Base-by-base conservation (phyloP, 257 asterid genomes). In the Ballota nigra region DNA sequence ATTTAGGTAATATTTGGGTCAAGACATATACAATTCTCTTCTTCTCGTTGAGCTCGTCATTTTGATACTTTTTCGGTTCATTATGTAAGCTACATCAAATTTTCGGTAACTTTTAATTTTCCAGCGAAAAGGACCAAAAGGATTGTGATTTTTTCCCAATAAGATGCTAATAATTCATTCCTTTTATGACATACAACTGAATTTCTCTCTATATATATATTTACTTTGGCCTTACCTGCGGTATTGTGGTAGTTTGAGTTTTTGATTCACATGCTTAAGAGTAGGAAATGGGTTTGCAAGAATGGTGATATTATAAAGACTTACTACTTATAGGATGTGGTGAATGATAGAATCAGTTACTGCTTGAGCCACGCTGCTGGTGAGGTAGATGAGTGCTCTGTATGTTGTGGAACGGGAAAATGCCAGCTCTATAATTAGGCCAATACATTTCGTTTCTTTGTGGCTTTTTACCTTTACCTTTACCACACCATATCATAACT, bases 321-420 rank as follows among this genome's bases (percentile, higher is more conserved):
- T 6, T 22, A 16, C 56, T 33, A 31, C 51, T 59, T 81, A 61
- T 90, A 95, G 99, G 98, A 92, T 81, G 96, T 95, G 53, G 74
- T 89, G 86, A 86, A 86, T 55, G 98, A 95, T 66, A 80, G 98
- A 83, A 89, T 95, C 85, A 82, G 66, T 20, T 79, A 95, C 71
- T 95, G 99, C 83, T 82, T 95, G 84, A 88, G 91, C 79, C 99
- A 86, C 53, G 89, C 86, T 45, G 88, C 89, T 26, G 98, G 99
- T 10, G 83, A 89, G 53, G 89, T 75, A 74, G 93, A 88, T 15
- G 98, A 95, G 78, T 95, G 98, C 82, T 87, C 96, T 2, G 91
- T 89, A 40, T 95, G 99, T 81, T 88, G 87, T 19, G 97, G 97
- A 76, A 92, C 99, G 7, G 94, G 97, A 65, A 92, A 89, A 75